A percentile compares a stretch with the other conserved stretches of the same genome.
phyloP scores from a whole-genome alignment of 805 yeast genomes.

The Suhomyces tanzawaensis region DNA sequence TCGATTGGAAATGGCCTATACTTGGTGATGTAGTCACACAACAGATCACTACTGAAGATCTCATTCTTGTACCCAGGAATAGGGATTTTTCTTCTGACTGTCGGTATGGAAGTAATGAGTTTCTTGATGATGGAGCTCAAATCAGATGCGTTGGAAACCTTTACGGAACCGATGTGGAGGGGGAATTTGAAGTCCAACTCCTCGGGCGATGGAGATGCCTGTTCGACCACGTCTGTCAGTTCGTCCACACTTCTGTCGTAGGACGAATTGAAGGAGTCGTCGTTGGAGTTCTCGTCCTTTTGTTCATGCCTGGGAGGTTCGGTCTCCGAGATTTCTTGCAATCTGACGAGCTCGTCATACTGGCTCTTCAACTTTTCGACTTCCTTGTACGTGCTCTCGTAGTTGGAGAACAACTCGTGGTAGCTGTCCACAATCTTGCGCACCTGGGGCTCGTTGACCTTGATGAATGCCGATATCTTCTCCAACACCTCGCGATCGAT shows the following conservation, averaged over 20 bases:
- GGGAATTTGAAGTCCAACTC: slow-evolving; percentile 29
- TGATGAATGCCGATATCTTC: slow-evolving; percentile 33
- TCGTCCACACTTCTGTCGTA: slow-evolving; percentile 3
- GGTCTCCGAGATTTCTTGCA: slow-evolving; percentile 30
- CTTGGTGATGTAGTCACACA: slow-evolving; percentile 27
- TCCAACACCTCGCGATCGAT: slow-evolving; percentile 36
- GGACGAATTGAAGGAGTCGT: background rate
- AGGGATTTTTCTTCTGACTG: slow-evolving; percentile 32
- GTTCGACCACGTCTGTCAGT: slow-evolving; percentile 3
- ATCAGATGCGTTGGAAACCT: slow-evolving; percentile 15
- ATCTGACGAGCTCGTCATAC: slow-evolving; percentile 28
- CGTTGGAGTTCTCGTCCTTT: background rate
- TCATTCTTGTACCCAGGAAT: slow-evolving; percentile 41
- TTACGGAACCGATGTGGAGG: slow-evolving; percentile 26
- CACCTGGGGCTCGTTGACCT: slow-evolving; percentile 35
- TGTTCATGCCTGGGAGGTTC: background rate
- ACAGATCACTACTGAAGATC: slow-evolving; percentile 38
- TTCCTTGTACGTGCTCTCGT: slow-evolving; percentile 19
- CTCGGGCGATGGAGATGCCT: slow-evolving; percentile 1
- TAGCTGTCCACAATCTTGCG: slow-evolving; percentile 21
- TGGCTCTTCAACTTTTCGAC: slow-evolving; percentile 30
- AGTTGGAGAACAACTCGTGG: slow-evolving; percentile 23
- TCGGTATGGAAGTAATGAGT: slow-evolving; percentile 23
- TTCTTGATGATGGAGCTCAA: slow-evolving; percentile 22
- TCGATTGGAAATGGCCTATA: slow-evolving; percentile 30